phyloP scores from a whole-genome alignment of 208 protist genomes.

The Crithidia fasciculata region DNA sequence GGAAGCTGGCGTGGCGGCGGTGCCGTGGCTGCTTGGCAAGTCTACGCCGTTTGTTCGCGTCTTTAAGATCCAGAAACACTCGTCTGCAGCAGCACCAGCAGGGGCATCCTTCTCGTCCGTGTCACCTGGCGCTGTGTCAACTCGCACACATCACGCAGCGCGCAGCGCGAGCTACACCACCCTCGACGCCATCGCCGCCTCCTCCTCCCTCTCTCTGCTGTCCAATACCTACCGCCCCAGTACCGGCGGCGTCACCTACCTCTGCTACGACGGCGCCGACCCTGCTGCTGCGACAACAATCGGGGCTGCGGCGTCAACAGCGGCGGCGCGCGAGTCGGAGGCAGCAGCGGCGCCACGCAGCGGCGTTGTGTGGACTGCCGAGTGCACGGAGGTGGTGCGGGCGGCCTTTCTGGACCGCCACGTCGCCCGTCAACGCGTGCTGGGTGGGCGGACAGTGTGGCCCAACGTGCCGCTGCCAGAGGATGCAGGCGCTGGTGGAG shows the following conservation, averaged over 20 bases:
- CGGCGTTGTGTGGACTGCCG: slow-evolving; percentile 19
- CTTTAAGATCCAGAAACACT: not conserved
- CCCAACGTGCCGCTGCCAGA: slow-evolving; percentile 25
- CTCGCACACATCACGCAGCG: not conserved
- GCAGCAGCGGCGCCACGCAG: not conserved
- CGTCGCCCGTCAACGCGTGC: slow-evolving; percentile 26
- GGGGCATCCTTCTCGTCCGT: not conserved
- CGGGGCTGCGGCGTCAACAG: not conserved
- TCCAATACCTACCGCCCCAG: not conserved
- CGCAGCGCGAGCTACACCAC: slow-evolving; percentile 1
- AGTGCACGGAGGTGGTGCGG: slow-evolving; percentile 40
- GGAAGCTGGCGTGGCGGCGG: slow-evolving; percentile 21
- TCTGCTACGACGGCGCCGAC: slow-evolving; percentile 8
- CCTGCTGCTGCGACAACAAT: not conserved
- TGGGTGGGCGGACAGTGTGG: slow-evolving; percentile 28
- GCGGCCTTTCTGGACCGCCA: slow-evolving; percentile 34
- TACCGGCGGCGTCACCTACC: not conserved
- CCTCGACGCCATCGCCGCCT: not conserved
- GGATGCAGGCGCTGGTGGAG: not conserved
- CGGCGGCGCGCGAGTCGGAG: not conserved
- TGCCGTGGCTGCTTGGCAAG: slow-evolving; percentile 30
- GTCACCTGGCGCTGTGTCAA: not conserved
- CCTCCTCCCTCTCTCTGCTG: not conserved
- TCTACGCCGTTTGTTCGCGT: slow-evolving; percentile 13
- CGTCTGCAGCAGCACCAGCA: too few relatives aligned